phyloP scores from a whole-genome alignment of 345 rosid species.

The Acer negundo region DNA sequence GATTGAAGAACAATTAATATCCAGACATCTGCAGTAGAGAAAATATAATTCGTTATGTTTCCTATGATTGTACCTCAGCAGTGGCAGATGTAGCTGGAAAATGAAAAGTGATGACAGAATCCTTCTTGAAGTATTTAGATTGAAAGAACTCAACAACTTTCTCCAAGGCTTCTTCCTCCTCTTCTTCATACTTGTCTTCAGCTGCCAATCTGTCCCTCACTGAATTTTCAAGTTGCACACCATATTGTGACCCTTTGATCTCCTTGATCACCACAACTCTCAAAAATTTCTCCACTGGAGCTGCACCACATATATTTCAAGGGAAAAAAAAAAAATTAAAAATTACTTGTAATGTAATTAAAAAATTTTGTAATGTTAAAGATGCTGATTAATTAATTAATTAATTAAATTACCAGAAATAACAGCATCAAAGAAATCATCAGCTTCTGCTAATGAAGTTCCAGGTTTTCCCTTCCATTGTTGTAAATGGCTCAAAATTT shows the following conservation, averaged over 20 bases:
- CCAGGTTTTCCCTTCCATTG: slow-evolving; percentile 81
- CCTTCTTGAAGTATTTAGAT: slow-evolving; percentile 77
- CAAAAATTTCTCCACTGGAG: slow-evolving; percentile 65
- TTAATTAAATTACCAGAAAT: slow-evolving; percentile 48
- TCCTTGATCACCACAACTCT: slow-evolving; percentile 92
- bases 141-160: slow-evolving; percentile 79
- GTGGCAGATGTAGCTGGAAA: slow-evolving; percentile 55
- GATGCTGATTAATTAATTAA: background rate
- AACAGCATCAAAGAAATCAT: slow-evolving; percentile 80
- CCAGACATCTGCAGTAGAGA: too few relatives aligned
- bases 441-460: slow-evolving; percentile 58
- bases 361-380: background rate
- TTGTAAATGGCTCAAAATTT: slow-evolving; percentile 49
- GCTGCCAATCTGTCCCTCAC: slow-evolving; percentile 89
- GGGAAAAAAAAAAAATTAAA: background rate
- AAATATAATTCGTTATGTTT: too few relatives aligned
- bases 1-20: too few relatives aligned
- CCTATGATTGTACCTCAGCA: slow-evolving; percentile 51
- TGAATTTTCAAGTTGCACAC: slow-evolving; percentile 74
- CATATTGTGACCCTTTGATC: slow-evolving; percentile 93
- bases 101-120: slow-evolving; percentile 68
- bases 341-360: background rate
- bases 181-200: slow-evolving; percentile 86
- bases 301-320: slow-evolving; percentile 31
- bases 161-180: slow-evolving; percentile 84